Base-by-base conservation (phyloP, 345 rosid genomes). In the Carallia pectinifolia region DNA sequence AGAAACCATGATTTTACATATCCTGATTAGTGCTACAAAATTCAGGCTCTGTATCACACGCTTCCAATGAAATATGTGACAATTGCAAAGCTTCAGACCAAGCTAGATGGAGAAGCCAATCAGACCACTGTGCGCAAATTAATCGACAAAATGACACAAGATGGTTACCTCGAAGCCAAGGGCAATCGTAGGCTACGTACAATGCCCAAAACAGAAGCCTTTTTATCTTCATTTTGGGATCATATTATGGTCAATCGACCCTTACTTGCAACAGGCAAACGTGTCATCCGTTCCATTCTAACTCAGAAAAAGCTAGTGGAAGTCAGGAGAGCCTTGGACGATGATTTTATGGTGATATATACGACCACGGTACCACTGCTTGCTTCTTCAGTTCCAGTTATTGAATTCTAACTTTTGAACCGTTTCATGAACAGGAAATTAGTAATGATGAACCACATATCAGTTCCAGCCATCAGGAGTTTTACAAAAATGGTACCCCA, bases 11-110 rank as follows among this genome's bases (percentile, higher is more conserved):
- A 27, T 3, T 3, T 27, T 27, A 9, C 60, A 27, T 19, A 56
- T 59, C 17, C 62, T 71, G 64, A 74, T 48, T 77, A 71, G 60
- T 13, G 48, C 65, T 58, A 18, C 53, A 34, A 52, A 56, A 62
- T 66, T 37, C 80, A 90, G 98, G 99, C 96, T 64, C 70, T 95
- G 71, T 90, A 81, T 80, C 90, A 90, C 60, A 83, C 87, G 77
- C 99, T 95, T 76, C 94, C 89, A 1, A 78, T 95, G 99, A 79
- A 82, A 17, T 88, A 88, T 65, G 85, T 92, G 66, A 88, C 94
- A 2, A 61, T 81, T 53, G 36, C 88, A 61, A 90, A 85, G 86
- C 97, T 95, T 74, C 97, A 85, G 73, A 83, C 61, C 74, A 83
- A 84, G 91, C 84, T 95, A 67, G 83, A 85, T 10, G 92, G 94